Percentiles rank a stretch among this genome's conserved stretches.
phyloP scores from a whole-genome alignment of 1,139 yeast species.

The Magnusiomyces tetraspermus region DNA sequence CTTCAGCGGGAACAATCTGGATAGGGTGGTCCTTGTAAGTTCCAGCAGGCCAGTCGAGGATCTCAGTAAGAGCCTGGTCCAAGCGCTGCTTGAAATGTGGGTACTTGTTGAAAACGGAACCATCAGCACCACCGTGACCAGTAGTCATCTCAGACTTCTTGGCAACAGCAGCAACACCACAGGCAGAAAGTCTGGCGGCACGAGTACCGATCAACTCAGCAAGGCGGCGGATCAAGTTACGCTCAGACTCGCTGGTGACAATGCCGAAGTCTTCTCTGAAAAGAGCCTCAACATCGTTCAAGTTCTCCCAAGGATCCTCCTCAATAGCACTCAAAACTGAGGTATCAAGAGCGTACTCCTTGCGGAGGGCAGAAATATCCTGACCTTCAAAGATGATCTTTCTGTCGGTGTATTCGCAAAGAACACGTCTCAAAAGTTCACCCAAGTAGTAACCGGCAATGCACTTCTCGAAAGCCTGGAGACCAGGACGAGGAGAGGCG shows the following conservation, averaged over 20 bases:
- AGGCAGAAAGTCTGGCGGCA: constrained; percentile 83
- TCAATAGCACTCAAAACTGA: constrained; percentile 81
- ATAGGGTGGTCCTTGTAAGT: constrained; percentile 61
- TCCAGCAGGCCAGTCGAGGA: constrained; percentile 64
- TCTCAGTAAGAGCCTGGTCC: constrained; percentile 78
- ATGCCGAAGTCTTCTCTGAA: constrained; percentile 53
- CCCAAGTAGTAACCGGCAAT: constrained; percentile 95
- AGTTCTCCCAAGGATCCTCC: constrained; percentile 81
- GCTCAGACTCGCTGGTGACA: constrained; percentile 64
- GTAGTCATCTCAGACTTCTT: constrained; percentile 69
- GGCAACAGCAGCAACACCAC: constrained; percentile 94
- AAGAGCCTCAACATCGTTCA: constrained; percentile 62
- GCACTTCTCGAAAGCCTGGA: constrained; percentile 95
- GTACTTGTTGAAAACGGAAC: constrained; percentile 87
- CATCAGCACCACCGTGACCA: constrained; percentile 95
- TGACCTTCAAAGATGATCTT: constrained; percentile 62
- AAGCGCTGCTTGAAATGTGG: constrained; percentile 89
- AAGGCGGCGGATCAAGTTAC: constrained; percentile 70
- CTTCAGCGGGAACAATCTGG: constrained; percentile 81
- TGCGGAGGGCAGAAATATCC: constrained; percentile 49
- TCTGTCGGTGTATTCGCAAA: constrained; percentile 60
- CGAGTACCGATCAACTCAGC: constrained; percentile 87
- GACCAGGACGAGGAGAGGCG: constrained; percentile 92
- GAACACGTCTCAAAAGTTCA: constrained; percentile 73
- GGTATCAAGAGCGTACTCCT: constrained; percentile 72